These are phyloP conservation scores for Neurospora terricola DNA, from an alignment of 495 filamentous ascomycete genomes.

Conservation along the genomic window DNA sequence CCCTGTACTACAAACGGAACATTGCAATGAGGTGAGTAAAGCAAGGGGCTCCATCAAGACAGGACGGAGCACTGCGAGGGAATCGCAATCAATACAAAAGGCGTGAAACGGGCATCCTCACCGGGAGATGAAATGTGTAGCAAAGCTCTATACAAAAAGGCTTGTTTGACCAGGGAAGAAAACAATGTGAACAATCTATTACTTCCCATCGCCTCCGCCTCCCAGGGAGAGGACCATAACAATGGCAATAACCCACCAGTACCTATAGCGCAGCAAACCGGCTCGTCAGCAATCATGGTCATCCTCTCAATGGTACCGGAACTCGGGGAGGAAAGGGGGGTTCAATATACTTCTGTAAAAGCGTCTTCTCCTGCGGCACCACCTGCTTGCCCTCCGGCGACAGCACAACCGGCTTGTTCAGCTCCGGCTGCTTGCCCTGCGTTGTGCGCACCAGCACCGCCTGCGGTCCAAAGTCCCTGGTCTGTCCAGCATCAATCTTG, in stretches of 20 bases:
- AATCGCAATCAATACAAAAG: neutral
- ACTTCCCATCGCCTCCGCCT: conserved; percentile 34
- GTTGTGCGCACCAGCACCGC: conserved; percentile 38
- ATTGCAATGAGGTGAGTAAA: neutral
- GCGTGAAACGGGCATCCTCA: neutral
- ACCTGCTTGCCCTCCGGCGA: conserved; percentile 48
- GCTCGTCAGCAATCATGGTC: neutral
- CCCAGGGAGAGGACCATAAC: conserved; percentile 25
- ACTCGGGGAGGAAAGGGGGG: conserved; percentile 10
- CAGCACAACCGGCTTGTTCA: conserved; percentile 59
- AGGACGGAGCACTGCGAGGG: neutral
- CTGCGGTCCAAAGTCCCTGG: conserved; percentile 46
- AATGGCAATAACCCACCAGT: conserved; percentile 44
- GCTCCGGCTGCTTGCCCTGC: conserved; percentile 41
- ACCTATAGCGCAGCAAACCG: conserved; percentile 24
- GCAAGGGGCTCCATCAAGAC: neutral
- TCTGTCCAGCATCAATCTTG: conserved; percentile 43
- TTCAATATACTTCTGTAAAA: conserved; percentile 57
- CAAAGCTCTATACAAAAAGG: neutral
- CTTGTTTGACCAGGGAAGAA: neutral
- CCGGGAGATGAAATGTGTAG: neutral
- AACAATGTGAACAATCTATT: neutral
- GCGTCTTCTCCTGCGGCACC: conserved; percentile 51
- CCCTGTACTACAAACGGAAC: neutral
- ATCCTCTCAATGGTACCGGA: conserved; percentile 10